Base-by-base conservation (phyloP, 208 protist genomes). In the Borovskyia barvae region DNA sequence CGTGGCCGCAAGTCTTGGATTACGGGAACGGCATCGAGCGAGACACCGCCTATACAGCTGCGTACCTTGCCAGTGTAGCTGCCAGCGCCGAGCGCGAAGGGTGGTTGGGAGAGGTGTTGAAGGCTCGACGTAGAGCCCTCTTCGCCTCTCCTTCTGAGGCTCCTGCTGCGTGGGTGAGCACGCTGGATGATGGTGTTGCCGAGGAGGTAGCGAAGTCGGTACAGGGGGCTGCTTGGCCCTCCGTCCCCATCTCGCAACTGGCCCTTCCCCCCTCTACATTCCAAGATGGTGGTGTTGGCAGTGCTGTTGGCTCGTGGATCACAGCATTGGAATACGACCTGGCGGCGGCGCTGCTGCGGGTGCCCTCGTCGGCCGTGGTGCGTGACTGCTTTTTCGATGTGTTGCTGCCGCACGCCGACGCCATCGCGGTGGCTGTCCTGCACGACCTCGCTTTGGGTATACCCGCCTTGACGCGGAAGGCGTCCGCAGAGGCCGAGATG, bases 61-160 rank as follows among this genome's bases (percentile, higher is more conserved):
- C 80, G 19, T 91, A 80, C 50, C 55, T 91, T 2, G 58, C 70
- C 17, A 87, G 77, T 32, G 47, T 87, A 6, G 66, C 54, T 2
- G 32, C 25, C 14, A 63, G 56, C 22, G 77, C 72, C 32, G 43
- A 42, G 22, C 26, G 19, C 49, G 72, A 83, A 33, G 77, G 77
- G 3, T 83, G 77, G 77, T 37, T 83, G 29, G 46, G 15, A 15
- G 14, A 26, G 35, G 39, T 56, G 2, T 54, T 82, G 40, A 49
- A 20, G 40, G 40, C 42, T 3, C 39, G 28, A 7, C 55, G 70
- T 14, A n/a, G 14, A n/a, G 33, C 40, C 42, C 32, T 65, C 0
- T 72, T 72, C 19, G 19, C 9, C 30, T 54, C 43, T 12, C 15
- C 52, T 0, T n/a, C n/a, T n/a, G n/a, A n/a, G n/a, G n/a, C n/a